These are phyloP conservation scores for Steccherinum ochraceum DNA, from an alignment of 768 basidiomycete genomes.

Conservation along the genomic window DNA sequence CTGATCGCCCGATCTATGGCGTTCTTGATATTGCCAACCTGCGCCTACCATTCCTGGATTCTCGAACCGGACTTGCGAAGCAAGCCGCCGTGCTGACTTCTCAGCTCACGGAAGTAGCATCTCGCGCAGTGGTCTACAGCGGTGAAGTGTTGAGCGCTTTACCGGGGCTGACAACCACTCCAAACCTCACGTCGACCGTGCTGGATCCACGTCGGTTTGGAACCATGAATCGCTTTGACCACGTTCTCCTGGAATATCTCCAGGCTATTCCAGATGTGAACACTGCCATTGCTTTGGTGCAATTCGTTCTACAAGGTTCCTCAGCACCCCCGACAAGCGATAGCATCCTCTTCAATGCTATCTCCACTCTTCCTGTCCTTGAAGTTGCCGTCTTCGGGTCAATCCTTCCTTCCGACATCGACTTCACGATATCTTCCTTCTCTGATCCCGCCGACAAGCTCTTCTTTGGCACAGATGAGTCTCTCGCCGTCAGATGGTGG, in stretches of 20 bases:
- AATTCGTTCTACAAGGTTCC: constrained; percentile 38
- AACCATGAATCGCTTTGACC: constrained; percentile 45
- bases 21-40: constrained; percentile 50
- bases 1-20: constrained; percentile 57
- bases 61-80: constrained; percentile 32
- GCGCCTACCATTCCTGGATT: constrained; percentile 51
- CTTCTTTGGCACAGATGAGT: constrained; percentile 55
- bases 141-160: constrained; percentile 45
- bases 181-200: constrained; percentile 5
- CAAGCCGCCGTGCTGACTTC: constrained; percentile 44
- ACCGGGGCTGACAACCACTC: constrained; percentile 30
- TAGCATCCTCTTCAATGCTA: constrained; percentile 32
- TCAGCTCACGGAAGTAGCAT: constrained; percentile 26
- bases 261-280: constrained; percentile 40
- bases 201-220: constrained; percentile 50
- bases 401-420: constrained; percentile 41
- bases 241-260: constrained; percentile 54
- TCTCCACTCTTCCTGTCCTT: constrained; percentile 43
- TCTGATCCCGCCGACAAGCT: constrained; percentile 40
- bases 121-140: constrained; percentile 46
- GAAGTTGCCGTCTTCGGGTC: constrained; percentile 65
- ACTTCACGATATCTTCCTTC: constrained; percentile 44
- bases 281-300: constrained; percentile 40
- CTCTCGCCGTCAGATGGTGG: constrained; percentile 46
- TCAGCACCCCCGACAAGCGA: constrained; percentile 35